phyloP scores from a whole-genome alignment of 768 basidiomycete genomes.

The Lyophyllum decastes region DNA sequence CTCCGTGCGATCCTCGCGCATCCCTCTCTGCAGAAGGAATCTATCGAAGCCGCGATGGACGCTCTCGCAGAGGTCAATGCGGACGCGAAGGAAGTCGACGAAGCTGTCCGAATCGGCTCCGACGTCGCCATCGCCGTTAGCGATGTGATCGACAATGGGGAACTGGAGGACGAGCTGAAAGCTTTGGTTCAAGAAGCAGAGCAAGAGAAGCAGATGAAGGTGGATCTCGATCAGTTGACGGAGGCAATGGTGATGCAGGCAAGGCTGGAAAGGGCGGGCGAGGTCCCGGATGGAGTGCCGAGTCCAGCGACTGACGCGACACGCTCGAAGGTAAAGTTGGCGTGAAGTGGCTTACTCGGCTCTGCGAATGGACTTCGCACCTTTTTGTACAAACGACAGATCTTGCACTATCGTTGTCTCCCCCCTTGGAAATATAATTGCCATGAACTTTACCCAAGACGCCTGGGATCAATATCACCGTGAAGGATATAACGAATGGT shows the following conservation, averaged over 20 bases:
- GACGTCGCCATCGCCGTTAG: conserved; percentile 60
- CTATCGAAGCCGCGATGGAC: conserved; percentile 86
- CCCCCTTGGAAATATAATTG: neutral
- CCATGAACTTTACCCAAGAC: too few relatives aligned
- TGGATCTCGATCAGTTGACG: conserved; percentile 1
- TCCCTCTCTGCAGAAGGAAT: conserved; percentile 76
- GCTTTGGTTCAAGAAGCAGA: conserved; percentile 45
- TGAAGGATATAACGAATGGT: neutral
- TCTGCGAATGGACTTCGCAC: neutral
- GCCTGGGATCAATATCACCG: too few relatives aligned
- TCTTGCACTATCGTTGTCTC: neutral
- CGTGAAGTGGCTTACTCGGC: neutral
- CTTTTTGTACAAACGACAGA: neutral
- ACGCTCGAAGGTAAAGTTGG: conserved; percentile 1
- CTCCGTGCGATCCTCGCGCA: conserved; percentile 76
- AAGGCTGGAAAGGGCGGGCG: conserved; percentile 18
- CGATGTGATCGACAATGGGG: conserved; percentile 63
- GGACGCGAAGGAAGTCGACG: conserved; percentile 82
- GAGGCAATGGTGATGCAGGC: conserved; percentile 16
- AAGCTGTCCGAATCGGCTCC: conserved; percentile 69
- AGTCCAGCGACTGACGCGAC: neutral
- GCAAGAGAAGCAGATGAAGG: conserved; percentile 21
- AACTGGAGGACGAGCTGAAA: conserved; percentile 66
- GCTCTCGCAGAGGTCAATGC: conserved; percentile 81
- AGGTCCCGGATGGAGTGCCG: conserved; percentile 6